A percentile compares a stretch with the other conserved stretches of the same genome.
phyloP scores from a whole-genome alignment of 2,329 filamentous ascomycete genomes.

The Ambrosiella beaveri region DNA sequence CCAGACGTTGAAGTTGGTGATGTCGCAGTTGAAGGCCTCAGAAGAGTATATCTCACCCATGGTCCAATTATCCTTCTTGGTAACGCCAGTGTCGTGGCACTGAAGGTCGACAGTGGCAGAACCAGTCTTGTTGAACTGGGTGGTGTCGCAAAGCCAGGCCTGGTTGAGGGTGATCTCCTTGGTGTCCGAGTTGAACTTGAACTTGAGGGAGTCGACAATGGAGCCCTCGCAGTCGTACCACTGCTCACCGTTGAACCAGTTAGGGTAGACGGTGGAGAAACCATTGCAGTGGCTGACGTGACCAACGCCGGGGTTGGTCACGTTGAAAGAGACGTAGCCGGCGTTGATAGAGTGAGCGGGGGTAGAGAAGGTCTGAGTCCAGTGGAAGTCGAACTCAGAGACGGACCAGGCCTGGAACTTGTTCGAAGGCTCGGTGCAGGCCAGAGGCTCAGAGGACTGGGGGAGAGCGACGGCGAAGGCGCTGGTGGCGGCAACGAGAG shows the following conservation, averaged over 20 bases:
- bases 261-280: slow-evolving; percentile 24
- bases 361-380: slow-evolving; percentile 31
- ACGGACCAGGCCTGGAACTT: slow-evolving; percentile 23
- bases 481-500: slow-evolving; percentile 7
- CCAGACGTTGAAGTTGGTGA: background rate
- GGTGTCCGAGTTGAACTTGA: slow-evolving; percentile 25
- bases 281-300: slow-evolving; percentile 24
- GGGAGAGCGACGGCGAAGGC: slow-evolving; percentile 6
- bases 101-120: background rate
- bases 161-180: slow-evolving; percentile 28
- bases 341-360: slow-evolving; percentile 33
- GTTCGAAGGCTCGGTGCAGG: slow-evolving; percentile 16
- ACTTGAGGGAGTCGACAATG: slow-evolving; percentile 20
- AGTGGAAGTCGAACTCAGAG: slow-evolving; percentile 29
- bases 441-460: background rate
- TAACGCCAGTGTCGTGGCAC: background rate
- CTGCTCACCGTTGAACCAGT: slow-evolving; percentile 33
- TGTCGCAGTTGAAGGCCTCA: slow-evolving; percentile 17
- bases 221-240: slow-evolving; percentile 26
- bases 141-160: slow-evolving; percentile 27
- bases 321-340: slow-evolving; percentile 31
- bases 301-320: slow-evolving; percentile 28
- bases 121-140: slow-evolving; percentile 1
- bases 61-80: slow-evolving; percentile 20
- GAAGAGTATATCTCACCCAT: slow-evolving; percentile 20